Conservation (phyloP, 139 green algal species). For the Pleodorina starrii region DNA sequence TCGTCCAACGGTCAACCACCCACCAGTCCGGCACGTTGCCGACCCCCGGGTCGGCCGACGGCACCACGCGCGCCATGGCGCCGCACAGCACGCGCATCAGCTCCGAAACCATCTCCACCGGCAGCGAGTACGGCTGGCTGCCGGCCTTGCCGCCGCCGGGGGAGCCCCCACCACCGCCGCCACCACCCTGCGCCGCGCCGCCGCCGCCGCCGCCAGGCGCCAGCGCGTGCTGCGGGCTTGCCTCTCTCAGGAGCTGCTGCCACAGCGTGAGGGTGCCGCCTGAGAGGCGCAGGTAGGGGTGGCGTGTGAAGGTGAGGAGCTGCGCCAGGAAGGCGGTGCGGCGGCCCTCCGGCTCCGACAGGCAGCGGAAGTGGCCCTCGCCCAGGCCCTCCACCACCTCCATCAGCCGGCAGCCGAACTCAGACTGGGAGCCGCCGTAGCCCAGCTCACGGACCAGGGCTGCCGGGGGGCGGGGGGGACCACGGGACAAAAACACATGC, state of each 20-base stretch:
- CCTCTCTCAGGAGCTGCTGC: conserved; percentile 67
- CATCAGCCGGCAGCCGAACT: conserved; percentile 77
- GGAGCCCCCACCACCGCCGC: background rate
- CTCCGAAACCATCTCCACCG: conserved; percentile 9
- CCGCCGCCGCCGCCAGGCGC: conserved; percentile 16
- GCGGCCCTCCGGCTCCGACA: conserved; percentile 30
- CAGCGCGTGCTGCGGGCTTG: conserved; percentile 12
- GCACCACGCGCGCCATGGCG: conserved; percentile 32
- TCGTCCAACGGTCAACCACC: background rate
- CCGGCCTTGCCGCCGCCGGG: background rate
- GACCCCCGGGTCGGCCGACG: conserved; percentile 33
- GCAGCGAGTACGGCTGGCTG: conserved; percentile 8
- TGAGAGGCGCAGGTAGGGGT: conserved; percentile 78
- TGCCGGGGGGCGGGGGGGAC: background rate
- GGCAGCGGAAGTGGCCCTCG: conserved; percentile 62
- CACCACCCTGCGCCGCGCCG: background rate
- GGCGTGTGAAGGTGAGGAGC: conserved; percentile 74
- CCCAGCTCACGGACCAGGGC: conserved; percentile 64
- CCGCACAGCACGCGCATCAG: conserved; percentile 51
- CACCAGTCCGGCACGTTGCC: conserved; percentile 46
- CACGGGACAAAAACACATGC: too few species aligned
- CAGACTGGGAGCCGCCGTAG: conserved; percentile 72
- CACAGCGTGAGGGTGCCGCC: conserved; percentile 76
- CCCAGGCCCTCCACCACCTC: conserved; percentile 74
- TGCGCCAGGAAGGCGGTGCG: conserved; percentile 38